A percentile compares a stretch with the other conserved stretches of the same genome.
Conservation (phyloP, 257 asterid genomes). For the Forsythia suspensa region DNA sequence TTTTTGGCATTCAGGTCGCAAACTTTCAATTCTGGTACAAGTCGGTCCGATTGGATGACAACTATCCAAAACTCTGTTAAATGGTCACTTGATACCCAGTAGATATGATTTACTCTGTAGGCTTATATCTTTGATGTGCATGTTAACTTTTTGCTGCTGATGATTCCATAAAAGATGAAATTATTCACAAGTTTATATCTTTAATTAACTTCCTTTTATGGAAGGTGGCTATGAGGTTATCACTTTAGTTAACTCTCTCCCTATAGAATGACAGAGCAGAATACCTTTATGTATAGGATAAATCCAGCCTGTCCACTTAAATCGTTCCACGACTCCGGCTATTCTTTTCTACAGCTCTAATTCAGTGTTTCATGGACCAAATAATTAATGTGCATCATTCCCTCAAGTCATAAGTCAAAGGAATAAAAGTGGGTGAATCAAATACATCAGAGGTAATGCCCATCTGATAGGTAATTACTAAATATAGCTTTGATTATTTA, state of each 20-base stretch:
- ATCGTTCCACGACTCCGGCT: not conserved
- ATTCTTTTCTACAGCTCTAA: not conserved
- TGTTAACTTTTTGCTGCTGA: conserved; percentile 61
- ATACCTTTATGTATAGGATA: not conserved
- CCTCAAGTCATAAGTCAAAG: not conserved
- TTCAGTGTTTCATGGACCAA: not conserved
- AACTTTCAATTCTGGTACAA: not conserved
- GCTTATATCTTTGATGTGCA: conserved; percentile 29
- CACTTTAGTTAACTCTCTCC: not conserved
- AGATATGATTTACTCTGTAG: conserved; percentile 12
- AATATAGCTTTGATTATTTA: not conserved
- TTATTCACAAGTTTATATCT: conserved; percentile 22
- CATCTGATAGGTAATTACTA: not conserved
- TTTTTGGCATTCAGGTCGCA: not conserved
- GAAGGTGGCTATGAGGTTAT: not conserved
- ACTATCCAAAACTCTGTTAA: not conserved
- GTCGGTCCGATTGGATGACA: not conserved
- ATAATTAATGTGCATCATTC: not conserved
- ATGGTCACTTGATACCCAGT: not conserved
- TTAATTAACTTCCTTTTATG: not conserved
- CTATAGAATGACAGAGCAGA: not conserved
- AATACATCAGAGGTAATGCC: not conserved
- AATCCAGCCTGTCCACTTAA: not conserved
- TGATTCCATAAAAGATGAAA: conserved; percentile 93
- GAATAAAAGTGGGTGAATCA: not conserved